Conservation (phyloP, 768 basidiomycete species). For the Naganishia vishniacii region DNA sequence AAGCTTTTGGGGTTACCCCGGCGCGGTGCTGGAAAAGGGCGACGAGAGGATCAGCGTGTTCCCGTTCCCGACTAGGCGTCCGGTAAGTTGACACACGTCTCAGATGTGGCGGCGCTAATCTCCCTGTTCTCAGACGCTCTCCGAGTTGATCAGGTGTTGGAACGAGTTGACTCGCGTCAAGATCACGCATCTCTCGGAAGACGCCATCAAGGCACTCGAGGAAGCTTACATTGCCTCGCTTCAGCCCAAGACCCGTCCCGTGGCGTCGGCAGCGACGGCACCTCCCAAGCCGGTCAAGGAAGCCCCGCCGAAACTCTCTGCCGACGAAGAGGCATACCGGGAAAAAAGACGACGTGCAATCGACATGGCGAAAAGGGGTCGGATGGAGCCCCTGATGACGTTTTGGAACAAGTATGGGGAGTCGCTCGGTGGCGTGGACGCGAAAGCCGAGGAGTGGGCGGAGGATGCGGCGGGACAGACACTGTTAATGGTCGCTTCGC, state of each 20-base stretch:
- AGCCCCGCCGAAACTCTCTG: slow-evolving; percentile 60
- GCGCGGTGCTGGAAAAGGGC: slow-evolving; percentile 64
- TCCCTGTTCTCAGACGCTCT: slow-evolving; percentile 63
- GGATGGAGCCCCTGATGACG: slow-evolving; percentile 68
- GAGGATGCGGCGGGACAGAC: slow-evolving; percentile 56
- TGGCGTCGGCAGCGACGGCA: slow-evolving; percentile 51
- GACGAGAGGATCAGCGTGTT: slow-evolving; percentile 81
- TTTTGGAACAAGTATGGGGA: slow-evolving; percentile 74
- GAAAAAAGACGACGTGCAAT: slow-evolving; percentile 77
- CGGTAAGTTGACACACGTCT: slow-evolving; percentile 57
- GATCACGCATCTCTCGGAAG: slow-evolving; percentile 77
- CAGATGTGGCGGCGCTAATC: neutral
- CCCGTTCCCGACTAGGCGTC: slow-evolving; percentile 92
- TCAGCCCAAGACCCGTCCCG: slow-evolving; percentile 62
- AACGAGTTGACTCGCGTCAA: slow-evolving; percentile 79
- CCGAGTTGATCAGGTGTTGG: slow-evolving; percentile 80
- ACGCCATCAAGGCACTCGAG: slow-evolving; percentile 74
- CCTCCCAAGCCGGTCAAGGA: slow-evolving; percentile 42
- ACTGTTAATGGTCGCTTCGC: slow-evolving; percentile 70
- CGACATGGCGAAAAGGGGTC: slow-evolving; percentile 86
- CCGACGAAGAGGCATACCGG: slow-evolving; percentile 70
- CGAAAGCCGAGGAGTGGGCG: slow-evolving; percentile 63
- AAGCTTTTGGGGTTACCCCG: slow-evolving; percentile 86
- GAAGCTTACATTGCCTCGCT: slow-evolving; percentile 83
- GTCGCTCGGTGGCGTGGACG: slow-evolving; percentile 60